A percentile compares a stretch with the other conserved stretches of the same genome.
Evolutionary conservation across 106 monocot species (phyloP).

Genomic region (Apostasia ramifera): DNA sequence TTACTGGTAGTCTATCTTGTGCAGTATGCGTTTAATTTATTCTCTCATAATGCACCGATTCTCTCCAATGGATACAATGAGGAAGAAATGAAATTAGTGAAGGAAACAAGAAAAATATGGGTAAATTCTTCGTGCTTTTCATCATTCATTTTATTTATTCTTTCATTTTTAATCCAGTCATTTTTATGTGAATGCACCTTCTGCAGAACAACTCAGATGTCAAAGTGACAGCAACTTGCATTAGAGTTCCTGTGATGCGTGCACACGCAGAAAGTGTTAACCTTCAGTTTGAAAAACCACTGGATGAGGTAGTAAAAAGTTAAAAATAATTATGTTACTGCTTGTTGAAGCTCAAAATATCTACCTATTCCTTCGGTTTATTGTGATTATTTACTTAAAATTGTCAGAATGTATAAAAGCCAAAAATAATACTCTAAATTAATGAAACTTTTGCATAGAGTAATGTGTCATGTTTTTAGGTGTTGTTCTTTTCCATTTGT

Average conservation of each 20-base stretch:
- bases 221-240: slow-evolving; percentile 94
- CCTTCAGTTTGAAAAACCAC: slow-evolving; percentile 89
- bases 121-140: slow-evolving; percentile 23
- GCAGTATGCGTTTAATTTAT: slow-evolving; percentile 99
- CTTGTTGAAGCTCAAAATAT: too few species aligned
- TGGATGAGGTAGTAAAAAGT: slow-evolving; percentile 68
- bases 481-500: too few species aligned
- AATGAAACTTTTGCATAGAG: too few species aligned
- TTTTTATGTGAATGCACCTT: slow-evolving; percentile 4
- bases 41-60: slow-evolving; percentile 94
- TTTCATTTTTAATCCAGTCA: neutral
- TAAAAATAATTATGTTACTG: neutral
- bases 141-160: neutral
- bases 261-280: slow-evolving; percentile 97
- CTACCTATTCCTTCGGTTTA: too few species aligned
- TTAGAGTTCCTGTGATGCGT: slow-evolving; percentile 95
- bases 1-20: slow-evolving; percentile 14
- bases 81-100: slow-evolving; percentile 98
- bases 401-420: too few species aligned
- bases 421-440: too few species aligned
- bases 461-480: too few species aligned
- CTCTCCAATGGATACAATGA: slow-evolving; percentile 96
- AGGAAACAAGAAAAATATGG: slow-evolving; percentile 98
- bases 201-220: slow-evolving; percentile 75
- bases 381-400: too few species aligned